Conservation (phyloP, 2,329 filamentous ascomycete genomes). For the Hypoxylon sp. region DNA sequence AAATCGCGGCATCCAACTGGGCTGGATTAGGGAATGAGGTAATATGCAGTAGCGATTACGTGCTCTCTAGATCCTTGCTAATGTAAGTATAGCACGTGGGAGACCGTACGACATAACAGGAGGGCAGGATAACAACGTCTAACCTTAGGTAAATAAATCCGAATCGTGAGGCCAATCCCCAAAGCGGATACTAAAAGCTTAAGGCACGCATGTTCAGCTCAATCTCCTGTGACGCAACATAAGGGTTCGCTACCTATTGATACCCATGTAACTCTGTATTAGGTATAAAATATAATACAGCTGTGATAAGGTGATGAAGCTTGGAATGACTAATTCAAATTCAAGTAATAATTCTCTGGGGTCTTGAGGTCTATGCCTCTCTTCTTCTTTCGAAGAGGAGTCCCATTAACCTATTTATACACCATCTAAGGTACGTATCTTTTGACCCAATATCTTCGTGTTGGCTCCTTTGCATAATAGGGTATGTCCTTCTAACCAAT, state of each 20-base stretch:
- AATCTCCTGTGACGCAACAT: neutral
- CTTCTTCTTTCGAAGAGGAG: too few species aligned
- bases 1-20: slow-evolving; percentile 21
- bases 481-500: too few species aligned
- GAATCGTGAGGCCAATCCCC: neutral
- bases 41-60: slow-evolving; percentile 37
- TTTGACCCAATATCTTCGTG: too few species aligned
- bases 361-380: too few species aligned
- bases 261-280: neutral
- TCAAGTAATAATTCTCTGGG: too few species aligned
- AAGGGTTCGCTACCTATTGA: neutral
- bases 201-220: neutral
- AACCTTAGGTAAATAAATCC: neutral
- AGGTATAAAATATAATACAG: too few species aligned
- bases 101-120: slow-evolving; percentile 2
- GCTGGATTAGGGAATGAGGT: slow-evolving; percentile 25
- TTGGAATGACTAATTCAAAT: too few species aligned
- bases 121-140: slow-evolving; percentile 13
- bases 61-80: slow-evolving; percentile 24
- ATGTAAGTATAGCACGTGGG: slow-evolving; percentile 20
- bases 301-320: too few species aligned
- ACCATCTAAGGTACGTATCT: too few species aligned
- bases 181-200: neutral
- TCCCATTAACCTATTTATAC: too few species aligned
- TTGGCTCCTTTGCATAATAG: too few species aligned